A percentile compares a stretch with the other conserved stretches of the same genome.
Evolutionary conservation across 148 eudicot genomes (phyloP).

Genomic region (Polygonum maritimum): DNA sequence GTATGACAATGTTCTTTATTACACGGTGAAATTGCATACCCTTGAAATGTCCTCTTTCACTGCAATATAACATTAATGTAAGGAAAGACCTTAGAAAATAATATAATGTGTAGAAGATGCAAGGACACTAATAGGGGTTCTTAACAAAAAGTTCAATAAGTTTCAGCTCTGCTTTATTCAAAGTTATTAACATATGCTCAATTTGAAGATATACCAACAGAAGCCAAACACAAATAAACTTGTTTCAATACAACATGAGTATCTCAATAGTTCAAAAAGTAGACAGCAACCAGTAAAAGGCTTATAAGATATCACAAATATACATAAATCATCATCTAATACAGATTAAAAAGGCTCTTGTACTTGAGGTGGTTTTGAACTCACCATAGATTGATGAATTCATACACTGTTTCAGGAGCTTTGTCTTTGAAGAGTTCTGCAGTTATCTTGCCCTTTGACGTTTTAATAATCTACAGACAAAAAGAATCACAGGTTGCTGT

Average conservation of each 20-base stretch:
- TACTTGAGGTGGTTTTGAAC: conserved; percentile 15
- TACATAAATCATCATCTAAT: background rate
- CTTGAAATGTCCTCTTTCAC: conserved; percentile 77
- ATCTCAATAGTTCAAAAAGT: no score
- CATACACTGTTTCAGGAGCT: conserved; percentile 70
- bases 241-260: background rate
- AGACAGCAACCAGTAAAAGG: background rate
- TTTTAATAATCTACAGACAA: conserved; percentile 43
- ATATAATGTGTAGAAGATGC: background rate
- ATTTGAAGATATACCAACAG: background rate
- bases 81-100: background rate
- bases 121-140: no score
- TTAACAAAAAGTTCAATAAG: background rate
- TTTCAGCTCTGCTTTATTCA: background rate
- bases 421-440: conserved; percentile 84
- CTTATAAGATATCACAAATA: background rate
- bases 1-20: conserved; percentile 81
- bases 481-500: background rate
- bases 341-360: background rate
- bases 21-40: conserved; percentile 90
- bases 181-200: background rate
- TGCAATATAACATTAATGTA: conserved; percentile 26
- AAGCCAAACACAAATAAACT: background rate
- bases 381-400: conserved; percentile 74
- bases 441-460: conserved; percentile 72